Evolutionary conservation across 176 grass and related monocot species (phyloP).

Genomic region (Microstegium vimineum): DNA sequence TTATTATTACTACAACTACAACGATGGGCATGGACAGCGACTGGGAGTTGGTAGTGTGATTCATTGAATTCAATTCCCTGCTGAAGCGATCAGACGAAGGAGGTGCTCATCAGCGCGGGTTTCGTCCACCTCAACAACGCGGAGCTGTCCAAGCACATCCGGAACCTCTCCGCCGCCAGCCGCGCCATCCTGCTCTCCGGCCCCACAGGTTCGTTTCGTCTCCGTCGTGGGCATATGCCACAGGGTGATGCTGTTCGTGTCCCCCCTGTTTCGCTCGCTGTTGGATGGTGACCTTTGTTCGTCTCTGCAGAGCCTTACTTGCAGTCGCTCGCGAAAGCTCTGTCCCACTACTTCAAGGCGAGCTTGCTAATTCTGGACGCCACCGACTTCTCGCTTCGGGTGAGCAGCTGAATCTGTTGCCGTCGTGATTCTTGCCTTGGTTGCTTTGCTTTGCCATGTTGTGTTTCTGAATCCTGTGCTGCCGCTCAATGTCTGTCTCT

Average conservation of each 20-base stretch:
- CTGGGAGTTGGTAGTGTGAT: not conserved
- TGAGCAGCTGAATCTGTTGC: not conserved
- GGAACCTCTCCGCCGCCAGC: constrained; percentile 85
- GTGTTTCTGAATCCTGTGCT: constrained; percentile 4
- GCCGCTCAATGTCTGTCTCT: not conserved
- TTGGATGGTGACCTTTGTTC: not conserved
- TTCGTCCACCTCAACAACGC: constrained; percentile 84
- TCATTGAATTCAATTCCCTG: constrained; percentile 6
- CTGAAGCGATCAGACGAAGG: constrained; percentile 79
- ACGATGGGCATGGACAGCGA: not conserved
- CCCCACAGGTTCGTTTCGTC: constrained; percentile 52
- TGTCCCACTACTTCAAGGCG: constrained; percentile 67
- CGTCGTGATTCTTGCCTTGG: not conserved
- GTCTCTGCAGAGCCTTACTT: constrained; percentile 68
- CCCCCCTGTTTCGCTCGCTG: not conserved
- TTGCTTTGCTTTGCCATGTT: not conserved
- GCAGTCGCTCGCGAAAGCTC: constrained; percentile 76
- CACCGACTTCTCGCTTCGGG: constrained; percentile 78
- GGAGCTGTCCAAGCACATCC: constrained; percentile 69
- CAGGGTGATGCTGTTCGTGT: not conserved
- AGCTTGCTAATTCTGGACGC: constrained; percentile 76
- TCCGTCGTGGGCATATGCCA: not conserved
- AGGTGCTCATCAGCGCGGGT: constrained; percentile 79
- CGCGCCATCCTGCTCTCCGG: constrained; percentile 83
- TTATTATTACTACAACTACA: not conserved